phyloP scores from a whole-genome alignment of 805 yeast species.

The Yarrowia sp. region DNA sequence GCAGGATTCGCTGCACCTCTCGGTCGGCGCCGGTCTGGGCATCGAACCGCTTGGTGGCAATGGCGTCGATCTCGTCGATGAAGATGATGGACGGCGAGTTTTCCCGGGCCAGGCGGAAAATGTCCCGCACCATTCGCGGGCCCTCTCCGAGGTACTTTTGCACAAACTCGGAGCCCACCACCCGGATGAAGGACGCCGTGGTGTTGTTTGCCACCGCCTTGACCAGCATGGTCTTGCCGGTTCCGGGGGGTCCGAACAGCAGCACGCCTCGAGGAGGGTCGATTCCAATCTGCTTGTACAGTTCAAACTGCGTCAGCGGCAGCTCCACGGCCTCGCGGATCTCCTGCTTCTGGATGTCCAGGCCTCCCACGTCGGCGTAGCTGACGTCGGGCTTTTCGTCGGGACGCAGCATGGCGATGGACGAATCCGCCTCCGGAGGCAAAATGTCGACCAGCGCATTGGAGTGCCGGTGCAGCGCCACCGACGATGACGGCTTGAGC shows the following conservation, averaged over 20 bases:
- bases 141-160: constrained; percentile 99
- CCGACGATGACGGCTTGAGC: constrained; percentile 92
- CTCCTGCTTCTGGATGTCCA: constrained; percentile 99
- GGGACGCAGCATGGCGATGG: constrained; percentile 92
- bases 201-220: constrained; percentile 98
- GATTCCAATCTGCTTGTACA: constrained; percentile 96
- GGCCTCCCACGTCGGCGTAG: constrained; percentile 97
- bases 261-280: constrained; percentile 99
- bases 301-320: constrained; percentile 93
- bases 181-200: constrained; percentile 94
- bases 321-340: constrained; percentile 98
- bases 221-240: constrained; percentile 98
- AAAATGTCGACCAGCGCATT: constrained; percentile 95
- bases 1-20: constrained; percentile 96
- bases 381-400: constrained; percentile 95
- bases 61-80: constrained; percentile 98
- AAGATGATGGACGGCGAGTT: constrained; percentile 96
- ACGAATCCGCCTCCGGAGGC: constrained; percentile 98
- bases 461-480: constrained; percentile 97
- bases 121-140: constrained; percentile 99
- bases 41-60: constrained; percentile 98
- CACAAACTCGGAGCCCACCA: constrained; percentile 97
- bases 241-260: constrained; percentile 99
- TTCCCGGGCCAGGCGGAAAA: constrained; percentile 94
- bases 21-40: constrained; percentile 99